These are phyloP conservation scores for Ilyonectria destructans DNA, from an alignment of 2,329 filamentous ascomycete genomes.

Conservation along the genomic window DNA sequence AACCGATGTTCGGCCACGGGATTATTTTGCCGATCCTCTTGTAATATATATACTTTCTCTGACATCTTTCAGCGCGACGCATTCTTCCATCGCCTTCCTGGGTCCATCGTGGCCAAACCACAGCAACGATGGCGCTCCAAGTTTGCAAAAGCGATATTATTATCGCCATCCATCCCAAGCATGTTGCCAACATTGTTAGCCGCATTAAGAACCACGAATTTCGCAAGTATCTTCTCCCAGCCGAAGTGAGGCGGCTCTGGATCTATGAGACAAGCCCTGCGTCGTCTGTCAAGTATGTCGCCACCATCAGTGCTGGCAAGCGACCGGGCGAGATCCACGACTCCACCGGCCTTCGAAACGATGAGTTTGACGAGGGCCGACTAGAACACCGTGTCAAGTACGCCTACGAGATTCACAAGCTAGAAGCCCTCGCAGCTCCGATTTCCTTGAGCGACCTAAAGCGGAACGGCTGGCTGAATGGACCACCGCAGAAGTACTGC, in stretches of 20 bases:
- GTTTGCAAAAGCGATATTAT: slow-evolving; percentile 55
- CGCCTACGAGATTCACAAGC: too few species aligned
- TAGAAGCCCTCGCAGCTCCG: too few species aligned
- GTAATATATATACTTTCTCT: too few species aligned
- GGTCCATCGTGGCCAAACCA: too few species aligned
- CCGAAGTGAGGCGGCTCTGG: slow-evolving; percentile 68
- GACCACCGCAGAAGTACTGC: too few species aligned
- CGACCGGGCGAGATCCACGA: slow-evolving; percentile 65
- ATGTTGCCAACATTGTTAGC: slow-evolving; percentile 62
- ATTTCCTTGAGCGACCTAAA: slow-evolving; percentile 54
- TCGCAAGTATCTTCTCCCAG: slow-evolving; percentile 65
- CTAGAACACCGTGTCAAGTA: too few species aligned
- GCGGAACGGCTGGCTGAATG: slow-evolving; percentile 39
- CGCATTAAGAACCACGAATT: slow-evolving; percentile 69
- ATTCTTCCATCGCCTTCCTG: too few species aligned
- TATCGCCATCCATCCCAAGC: slow-evolving; percentile 61
- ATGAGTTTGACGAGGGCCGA: too few species aligned
- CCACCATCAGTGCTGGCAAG: slow-evolving; percentile 62
- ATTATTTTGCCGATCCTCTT: too few species aligned
- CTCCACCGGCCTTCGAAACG: slow-evolving; percentile 57
- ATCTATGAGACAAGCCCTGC: slow-evolving; percentile 67
- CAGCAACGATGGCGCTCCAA: too few species aligned
- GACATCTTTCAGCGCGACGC: too few species aligned
- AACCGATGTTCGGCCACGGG: too few species aligned
- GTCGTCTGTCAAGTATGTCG: slow-evolving; percentile 68